A percentile compares a stretch with the other conserved stretches of the same genome.
Evolutionary conservation across 768 basidiomycete genomes (phyloP).

Genomic region (Pleurotus eryngii): DNA sequence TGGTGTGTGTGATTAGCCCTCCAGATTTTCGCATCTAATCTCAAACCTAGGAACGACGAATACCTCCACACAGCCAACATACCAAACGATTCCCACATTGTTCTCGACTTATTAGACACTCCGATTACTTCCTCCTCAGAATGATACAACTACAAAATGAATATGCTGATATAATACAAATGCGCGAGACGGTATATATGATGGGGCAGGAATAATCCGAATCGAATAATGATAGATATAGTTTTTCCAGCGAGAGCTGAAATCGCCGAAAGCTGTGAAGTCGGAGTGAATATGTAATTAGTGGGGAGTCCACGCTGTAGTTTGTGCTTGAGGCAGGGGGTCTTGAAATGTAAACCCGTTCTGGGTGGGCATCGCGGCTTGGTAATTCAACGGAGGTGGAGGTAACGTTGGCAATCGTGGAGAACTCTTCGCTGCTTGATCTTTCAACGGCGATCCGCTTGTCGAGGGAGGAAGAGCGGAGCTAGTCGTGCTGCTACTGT

Average conservation of each 20-base stretch:
- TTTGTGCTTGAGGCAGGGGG: background rate
- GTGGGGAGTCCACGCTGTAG: background rate
- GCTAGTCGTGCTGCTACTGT: constrained; percentile 5
- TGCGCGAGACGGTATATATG: background rate
- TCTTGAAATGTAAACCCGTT: background rate
- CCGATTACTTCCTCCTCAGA: background rate
- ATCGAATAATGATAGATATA: constrained; percentile 7
- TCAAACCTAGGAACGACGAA: constrained; percentile 44
- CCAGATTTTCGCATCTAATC: background rate
- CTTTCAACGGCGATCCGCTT: constrained; percentile 36
- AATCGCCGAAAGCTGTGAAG: background rate
- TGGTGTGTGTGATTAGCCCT: constrained; percentile 30
- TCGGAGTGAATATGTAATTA: background rate
- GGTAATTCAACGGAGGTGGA: constrained; percentile 17
- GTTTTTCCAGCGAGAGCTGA: background rate
- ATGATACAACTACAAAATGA: background rate
- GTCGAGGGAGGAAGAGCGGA: constrained; percentile 16
- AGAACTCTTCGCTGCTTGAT: constrained; percentile 12
- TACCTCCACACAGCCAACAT: constrained; percentile 46
- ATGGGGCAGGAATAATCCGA: background rate
- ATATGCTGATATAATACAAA: constrained; percentile 4
- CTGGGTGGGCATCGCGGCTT: background rate
- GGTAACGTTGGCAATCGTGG: constrained; percentile 19
- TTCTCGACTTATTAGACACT: constrained; percentile 37
- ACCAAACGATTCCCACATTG: constrained; percentile 35